Evolutionary conservation across 306 rosid genomes (phyloP).

Genomic region (Clitoria ternatea): DNA sequence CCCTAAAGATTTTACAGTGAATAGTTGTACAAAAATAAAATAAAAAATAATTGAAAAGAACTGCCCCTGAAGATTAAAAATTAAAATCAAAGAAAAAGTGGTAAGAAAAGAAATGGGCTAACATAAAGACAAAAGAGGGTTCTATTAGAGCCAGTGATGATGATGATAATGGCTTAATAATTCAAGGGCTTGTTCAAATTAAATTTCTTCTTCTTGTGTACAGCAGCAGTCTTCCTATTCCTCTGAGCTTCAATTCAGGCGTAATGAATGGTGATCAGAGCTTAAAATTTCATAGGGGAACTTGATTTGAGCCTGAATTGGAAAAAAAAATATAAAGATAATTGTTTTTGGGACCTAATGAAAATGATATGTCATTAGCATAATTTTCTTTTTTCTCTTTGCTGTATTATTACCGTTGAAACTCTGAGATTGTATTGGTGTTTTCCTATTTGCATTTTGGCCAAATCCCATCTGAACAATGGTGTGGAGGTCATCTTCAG

Average conservation of each 20-base stretch:
- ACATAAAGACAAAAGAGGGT: slow-evolving; percentile 34
- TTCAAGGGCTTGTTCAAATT: slow-evolving; percentile 48
- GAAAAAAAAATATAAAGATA: background rate
- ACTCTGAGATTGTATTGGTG: slow-evolving; percentile 43
- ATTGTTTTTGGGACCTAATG: slow-evolving; percentile 16
- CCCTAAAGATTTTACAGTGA: slow-evolving; percentile 72
- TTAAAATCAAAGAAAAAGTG: slow-evolving; percentile 29
- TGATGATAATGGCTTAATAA: slow-evolving; percentile 35
- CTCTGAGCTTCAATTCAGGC: slow-evolving; percentile 42
- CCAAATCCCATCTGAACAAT: slow-evolving; percentile 88
- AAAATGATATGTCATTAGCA: slow-evolving; percentile 15
- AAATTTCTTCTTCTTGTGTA: slow-evolving; percentile 58
- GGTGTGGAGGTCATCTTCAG: slow-evolving; percentile 77
- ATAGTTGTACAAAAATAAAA: slow-evolving; percentile 34
- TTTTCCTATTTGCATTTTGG: slow-evolving; percentile 48
- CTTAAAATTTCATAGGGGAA: slow-evolving; percentile 65
- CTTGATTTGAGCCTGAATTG: slow-evolving; percentile 65
- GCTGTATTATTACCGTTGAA: slow-evolving; percentile 53
- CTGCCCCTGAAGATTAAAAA: slow-evolving; percentile 34
- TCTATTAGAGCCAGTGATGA: slow-evolving; percentile 45
- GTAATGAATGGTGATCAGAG: slow-evolving; percentile 47
- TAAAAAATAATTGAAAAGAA: slow-evolving; percentile 16
- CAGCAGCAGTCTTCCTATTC: slow-evolving; percentile 40
- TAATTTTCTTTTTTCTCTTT: background rate
- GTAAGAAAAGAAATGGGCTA: background rate